Percentiles rank a stretch among this genome's conserved stretches.
These are phyloP conservation scores for Plasmodium knowlesi DNA, from an alignment of 169 alveolate genomes.

Conservation along the genomic window DNA sequence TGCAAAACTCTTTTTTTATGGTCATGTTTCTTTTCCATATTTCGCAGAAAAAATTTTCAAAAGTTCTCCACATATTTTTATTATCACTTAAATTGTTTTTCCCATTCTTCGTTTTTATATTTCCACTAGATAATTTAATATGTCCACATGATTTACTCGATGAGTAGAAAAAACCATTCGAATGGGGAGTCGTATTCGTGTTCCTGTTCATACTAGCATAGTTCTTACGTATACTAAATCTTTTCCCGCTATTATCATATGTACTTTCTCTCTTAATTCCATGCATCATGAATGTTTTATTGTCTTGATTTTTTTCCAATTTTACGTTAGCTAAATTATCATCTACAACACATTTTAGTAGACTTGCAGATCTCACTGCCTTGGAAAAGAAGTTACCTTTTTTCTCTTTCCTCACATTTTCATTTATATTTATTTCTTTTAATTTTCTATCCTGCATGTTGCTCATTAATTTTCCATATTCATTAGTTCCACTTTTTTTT, in stretches of 20 bases:
- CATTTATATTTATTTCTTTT: constrained; percentile 7
- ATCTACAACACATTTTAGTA: background rate
- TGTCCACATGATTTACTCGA: constrained; percentile 41
- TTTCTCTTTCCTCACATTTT: constrained; percentile 10
- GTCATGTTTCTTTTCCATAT: constrained; percentile 60
- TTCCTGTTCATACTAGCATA: background rate
- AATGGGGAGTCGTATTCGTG: background rate
- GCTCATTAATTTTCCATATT: background rate
- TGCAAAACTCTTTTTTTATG: constrained; percentile 35
- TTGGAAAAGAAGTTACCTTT: background rate
- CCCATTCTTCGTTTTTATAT: constrained; percentile 29
- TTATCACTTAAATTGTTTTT: background rate
- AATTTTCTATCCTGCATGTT: constrained; percentile 2
- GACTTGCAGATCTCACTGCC: background rate
- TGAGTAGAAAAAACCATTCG: background rate
- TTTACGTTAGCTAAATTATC: background rate
- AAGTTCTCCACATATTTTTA: background rate
- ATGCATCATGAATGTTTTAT: background rate
- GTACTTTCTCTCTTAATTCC: constrained; percentile 9
- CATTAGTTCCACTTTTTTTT: background rate
- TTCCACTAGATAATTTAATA: constrained; percentile 24
- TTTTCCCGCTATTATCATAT: constrained; percentile 7
- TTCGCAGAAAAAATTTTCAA: constrained; percentile 22
- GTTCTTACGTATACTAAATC: background rate
- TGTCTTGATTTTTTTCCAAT: background rate